A percentile compares a stretch with the other conserved stretches of the same genome.
Evolutionary conservation across 2,329 filamentous ascomycete species (phyloP).

Genomic region (Hypoxylon rubiginosum): DNA sequence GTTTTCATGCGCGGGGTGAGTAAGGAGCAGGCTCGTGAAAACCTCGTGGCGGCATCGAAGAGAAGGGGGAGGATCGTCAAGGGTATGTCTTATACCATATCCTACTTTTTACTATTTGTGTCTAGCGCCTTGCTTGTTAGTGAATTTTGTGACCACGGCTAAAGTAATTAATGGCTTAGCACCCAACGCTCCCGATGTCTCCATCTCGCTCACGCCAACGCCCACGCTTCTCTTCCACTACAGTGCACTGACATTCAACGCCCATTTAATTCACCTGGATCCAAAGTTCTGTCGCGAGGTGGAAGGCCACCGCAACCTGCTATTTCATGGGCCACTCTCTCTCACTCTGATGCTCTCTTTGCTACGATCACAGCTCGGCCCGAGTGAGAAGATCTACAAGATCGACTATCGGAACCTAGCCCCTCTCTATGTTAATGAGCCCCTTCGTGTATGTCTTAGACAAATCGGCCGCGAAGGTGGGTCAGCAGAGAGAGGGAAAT

Average conservation of each 20-base stretch:
- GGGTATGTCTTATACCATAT: conserved; percentile 50
- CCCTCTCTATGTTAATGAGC: conserved; percentile 82
- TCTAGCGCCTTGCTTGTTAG: not conserved
- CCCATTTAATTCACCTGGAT: conserved; percentile 91
- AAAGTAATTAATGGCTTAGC: conserved; percentile 46
- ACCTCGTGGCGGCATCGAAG: conserved; percentile 39
- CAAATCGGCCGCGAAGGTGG: conserved; percentile 49
- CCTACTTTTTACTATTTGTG: conserved; percentile 16
- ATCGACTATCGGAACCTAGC: conserved; percentile 86
- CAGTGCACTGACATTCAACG: conserved; percentile 92
- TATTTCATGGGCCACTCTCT: conserved; percentile 90
- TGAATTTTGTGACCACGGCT: conserved; percentile 15
- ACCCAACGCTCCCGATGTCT: conserved; percentile 54
- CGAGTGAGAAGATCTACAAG: conserved; percentile 58
- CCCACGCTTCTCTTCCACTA: conserved; percentile 86
- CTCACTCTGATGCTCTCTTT: conserved; percentile 81
- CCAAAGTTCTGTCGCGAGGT: conserved; percentile 74
- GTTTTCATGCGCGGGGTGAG: conserved; percentile 63
- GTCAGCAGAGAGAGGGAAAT: not conserved
- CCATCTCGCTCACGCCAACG: conserved; percentile 73
- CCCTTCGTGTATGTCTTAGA: conserved; percentile 77
- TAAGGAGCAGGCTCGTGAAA: conserved; percentile 41
- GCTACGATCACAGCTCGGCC: conserved; percentile 64
- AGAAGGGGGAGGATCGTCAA: conserved; percentile 41
- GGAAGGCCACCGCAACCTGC: conserved; percentile 80